Evolutionary conservation across 305 asterid genomes (phyloP).

Genomic region (Withania somnifera): DNA sequence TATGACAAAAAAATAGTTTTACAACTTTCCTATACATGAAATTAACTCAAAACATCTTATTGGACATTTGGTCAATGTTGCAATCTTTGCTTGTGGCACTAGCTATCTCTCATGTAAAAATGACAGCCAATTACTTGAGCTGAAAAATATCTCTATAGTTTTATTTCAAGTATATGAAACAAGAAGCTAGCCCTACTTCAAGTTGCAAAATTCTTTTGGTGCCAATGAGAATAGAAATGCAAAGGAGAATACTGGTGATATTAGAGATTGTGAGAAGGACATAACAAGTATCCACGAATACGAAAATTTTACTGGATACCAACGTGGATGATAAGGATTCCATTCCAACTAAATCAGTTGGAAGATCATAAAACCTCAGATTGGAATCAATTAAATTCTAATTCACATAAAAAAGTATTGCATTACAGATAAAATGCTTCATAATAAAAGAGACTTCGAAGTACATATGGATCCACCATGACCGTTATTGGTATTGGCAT

Average conservation of each 20-base stretch:
- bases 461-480: background rate
- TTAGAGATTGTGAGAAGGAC: constrained; percentile 21
- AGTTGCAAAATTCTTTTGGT: constrained; percentile 14
- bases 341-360: background rate
- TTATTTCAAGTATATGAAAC: background rate
- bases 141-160: background rate
- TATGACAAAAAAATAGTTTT: no score
- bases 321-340: constrained; percentile 44
- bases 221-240: constrained; percentile 8
- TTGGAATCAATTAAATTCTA: background rate
- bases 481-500: background rate
- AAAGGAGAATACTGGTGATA: constrained; percentile 7
- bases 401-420: background rate
- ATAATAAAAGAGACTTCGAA: background rate
- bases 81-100: background rate
- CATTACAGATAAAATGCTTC: no score
- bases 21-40: background rate
- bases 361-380: background rate
- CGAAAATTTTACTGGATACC: constrained; percentile 11
- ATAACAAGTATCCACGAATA: constrained; percentile 11
- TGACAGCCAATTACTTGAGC: background rate
- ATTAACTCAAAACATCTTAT: background rate
- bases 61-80: background rate
- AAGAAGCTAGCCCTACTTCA: constrained; percentile 15
- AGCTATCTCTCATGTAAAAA: background rate